Evolutionary conservation across 441 rosid genomes (phyloP), one percentile per base, ranked within the genome.

Genomic region (Euphorbia celastroides): DNA sequence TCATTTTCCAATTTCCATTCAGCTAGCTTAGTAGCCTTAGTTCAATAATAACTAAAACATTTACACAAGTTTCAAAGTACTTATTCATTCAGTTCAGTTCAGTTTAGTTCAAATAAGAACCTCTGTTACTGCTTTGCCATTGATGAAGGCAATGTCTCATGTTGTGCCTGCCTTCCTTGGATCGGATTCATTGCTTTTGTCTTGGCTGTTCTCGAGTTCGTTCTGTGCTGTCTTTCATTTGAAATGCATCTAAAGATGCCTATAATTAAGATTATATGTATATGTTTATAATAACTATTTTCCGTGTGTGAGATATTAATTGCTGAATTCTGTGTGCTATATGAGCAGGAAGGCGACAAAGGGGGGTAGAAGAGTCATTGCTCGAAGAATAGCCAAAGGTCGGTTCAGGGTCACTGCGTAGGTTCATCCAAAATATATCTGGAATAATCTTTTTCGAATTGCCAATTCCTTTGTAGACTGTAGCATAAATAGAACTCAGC

Each of bases 331-430:
- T 25, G 52, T 79, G 67, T 72, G 44, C 0, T 76, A 64, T 70
- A 64, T 80, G 73, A 71, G 70, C 99, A 94, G 98, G 46, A 94
- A 92, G 79, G 93, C 98, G 71, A 94, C 98, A 41, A 94, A 87
- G 79, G 99, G 99, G 54, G 99, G 99, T 22, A 82, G 94, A 55
- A 87, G 84, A 79, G 98, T 94, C 72, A 94, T 94, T 66, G 98
- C 96, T 72, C 89, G 98, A 62, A 87, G 99, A 76, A 80, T 92
- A 73, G 99, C 98, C 6, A 94, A 94, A 79, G 98, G 98, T 28
- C 92, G 99, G 48, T 75, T 83, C 52, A 88, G 99, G 84, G 78
- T 92, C 63, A 86, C 98, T 0, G 97, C 97, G 28, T 89, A 87
- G 82, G 72, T 55, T 71, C 71, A 65, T 4, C 31, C 34, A 19